Percentiles rank a stretch among this genome's conserved stretches.
Conservation (phyloP, 345 rosid genomes). For the Pseudoturritis turrita region DNA sequence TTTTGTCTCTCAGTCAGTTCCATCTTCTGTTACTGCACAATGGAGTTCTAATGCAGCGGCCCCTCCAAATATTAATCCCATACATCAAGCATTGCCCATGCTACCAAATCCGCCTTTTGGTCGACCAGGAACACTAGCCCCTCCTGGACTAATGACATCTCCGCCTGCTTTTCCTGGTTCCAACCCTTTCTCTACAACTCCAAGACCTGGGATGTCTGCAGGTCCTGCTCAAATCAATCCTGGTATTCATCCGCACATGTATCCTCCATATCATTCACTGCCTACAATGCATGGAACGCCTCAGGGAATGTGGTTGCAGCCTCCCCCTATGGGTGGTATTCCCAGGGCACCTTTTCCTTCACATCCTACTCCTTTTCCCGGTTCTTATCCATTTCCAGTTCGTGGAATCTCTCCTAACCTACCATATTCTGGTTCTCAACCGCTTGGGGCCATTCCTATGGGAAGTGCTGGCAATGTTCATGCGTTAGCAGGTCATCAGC, state of each 20-base stretch:
- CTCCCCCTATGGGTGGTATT: conserved; percentile 58
- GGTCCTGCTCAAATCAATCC: conserved; percentile 42
- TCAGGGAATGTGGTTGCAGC: conserved; percentile 77
- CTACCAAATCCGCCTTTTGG: conserved; percentile 36
- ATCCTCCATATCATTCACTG: conserved; percentile 53
- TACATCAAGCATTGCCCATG: conserved; percentile 35
- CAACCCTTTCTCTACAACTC: conserved; percentile 40
- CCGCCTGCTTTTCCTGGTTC: conserved; percentile 36
- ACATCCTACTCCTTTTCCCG: conserved; percentile 57
- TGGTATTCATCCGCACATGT: conserved; percentile 53
- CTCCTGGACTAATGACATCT: conserved; percentile 40
- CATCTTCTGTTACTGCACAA: conserved; percentile 35
- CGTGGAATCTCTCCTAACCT: conserved; percentile 42
- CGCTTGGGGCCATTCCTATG: conserved; percentile 49
- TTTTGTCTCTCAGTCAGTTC: conserved; percentile 40
- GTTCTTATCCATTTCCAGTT: conserved; percentile 48
- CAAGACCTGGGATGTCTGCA: conserved; percentile 40
- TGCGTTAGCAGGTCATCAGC: conserved; percentile 42
- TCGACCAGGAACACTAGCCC: conserved; percentile 38
- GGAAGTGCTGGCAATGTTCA: conserved; percentile 40
- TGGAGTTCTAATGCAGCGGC: conserved; percentile 27
- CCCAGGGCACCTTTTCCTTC: conserved; percentile 57
- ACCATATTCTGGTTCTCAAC: conserved; percentile 56
- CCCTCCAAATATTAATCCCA: conserved; percentile 31
- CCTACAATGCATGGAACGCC: conserved; percentile 58